Base-by-base conservation (phyloP, 495 filamentous ascomycete genomes). In the Wilcoxina mikolae region DNA sequence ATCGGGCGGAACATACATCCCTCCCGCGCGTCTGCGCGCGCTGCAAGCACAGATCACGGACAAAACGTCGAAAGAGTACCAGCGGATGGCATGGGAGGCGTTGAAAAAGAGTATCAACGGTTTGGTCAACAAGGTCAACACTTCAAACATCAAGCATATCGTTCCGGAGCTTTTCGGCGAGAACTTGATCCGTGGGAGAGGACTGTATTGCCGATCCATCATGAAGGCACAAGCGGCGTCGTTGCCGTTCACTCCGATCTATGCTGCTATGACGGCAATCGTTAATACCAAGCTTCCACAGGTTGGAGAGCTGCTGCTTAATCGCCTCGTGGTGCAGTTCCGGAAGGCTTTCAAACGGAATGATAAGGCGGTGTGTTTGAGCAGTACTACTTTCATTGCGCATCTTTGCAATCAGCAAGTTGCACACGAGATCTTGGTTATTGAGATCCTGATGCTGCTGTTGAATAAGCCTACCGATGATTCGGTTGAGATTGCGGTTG, bases 41-140 rank as follows among this genome's bases (percentile, higher is more conserved):
- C 75, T 99, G 54, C 91, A 99, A 68, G 85, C 90, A 29, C 85
- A 93, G 68, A 93, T 99, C 67, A 96, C 90, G 48, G 91, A 99
- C 69, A 94, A 93, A 73, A 79, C 70, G 42, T 91, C 81, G 68
- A 93, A 94, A 69, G 93, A 99, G 68, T 99, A 94, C 68, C 91
- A 99, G 73, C 84, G 93, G 48, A 91, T 99, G 86, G 88, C 90
- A 1, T 96, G 93, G 93, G 93, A 96, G 67, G 90, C 91, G 9
- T 68, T 96, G 65, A 99, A 99, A 72, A 99, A 99, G 73, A 89
- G 84, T 18, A 94, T 99, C 72, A 95, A 99, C 66, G 91, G 91
- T 62, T 71, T 99, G 26, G 90, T 96, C 72, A 99, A 99, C 73
- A 99, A 99, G 68, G 81, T 95, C 71, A 99, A 95, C 69, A 82